Base-by-base conservation (phyloP, 129 eudicot species). In the Kitagawia praeruptora region DNA sequence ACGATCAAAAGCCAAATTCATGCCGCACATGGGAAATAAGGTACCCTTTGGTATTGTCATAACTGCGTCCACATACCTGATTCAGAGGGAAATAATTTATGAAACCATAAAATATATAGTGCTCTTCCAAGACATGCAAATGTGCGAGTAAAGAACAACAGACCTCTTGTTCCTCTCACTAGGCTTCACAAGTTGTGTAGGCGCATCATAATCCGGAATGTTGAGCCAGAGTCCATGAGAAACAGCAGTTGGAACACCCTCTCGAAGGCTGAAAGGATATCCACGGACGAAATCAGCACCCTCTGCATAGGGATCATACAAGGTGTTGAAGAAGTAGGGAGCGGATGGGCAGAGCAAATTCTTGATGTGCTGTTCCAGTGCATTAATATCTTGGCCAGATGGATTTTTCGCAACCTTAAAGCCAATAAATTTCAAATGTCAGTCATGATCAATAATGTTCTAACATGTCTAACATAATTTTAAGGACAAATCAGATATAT, bases 211-310 rank as follows among this genome's bases (percentile, higher is more conserved):
- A 67, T 67, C 73, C 0, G 73, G 73, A 67, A 67, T 67, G 73
- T 67, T 67, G 73, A 67, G 73, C 73, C 73, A 67, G 41, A 67
- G 73, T 67, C 73, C 73, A 67, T 67, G 73, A 67, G 73, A 67
- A 34, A 67, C 73, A 12, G 73, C 73, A 67, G 73, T 67, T 67
- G 73, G 73, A 67, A 89, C 98, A 71, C 98, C 98, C 88, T 94
- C 98, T 4, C 98, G 87, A 19, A 94, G 97, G 83, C 98, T 94
- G 83, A 94, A 94, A 41, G 98, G 98, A 87, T 94, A 94, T 40
- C 98, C 97, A 39, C 98, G 93, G 53, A 94, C 97, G 75, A 88
- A 94, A 83, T 94, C 98, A 0, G 92, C 88, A 31, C 98, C 98
- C 1, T 94, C 98, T 6, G 92, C 21, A 74, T 81, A 94, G 0